A percentile compares a stretch with the other conserved stretches of the same genome.
Conservation (phyloP, 148 eudicot species). For the Salicornia ramosissima region DNA sequence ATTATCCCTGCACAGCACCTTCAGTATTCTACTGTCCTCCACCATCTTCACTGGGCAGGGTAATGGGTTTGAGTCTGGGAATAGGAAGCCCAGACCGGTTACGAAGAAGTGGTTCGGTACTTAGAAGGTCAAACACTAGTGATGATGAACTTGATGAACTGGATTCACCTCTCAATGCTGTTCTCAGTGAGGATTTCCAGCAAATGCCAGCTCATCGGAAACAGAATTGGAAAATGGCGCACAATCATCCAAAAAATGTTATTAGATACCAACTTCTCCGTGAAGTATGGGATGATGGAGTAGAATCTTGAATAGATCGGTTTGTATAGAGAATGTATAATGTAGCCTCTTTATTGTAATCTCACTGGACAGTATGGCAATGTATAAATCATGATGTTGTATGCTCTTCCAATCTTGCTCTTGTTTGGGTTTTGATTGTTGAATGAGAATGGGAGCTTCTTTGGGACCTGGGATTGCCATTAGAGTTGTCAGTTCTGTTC, state of each 20-base stretch:
- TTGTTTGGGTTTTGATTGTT: neutral
- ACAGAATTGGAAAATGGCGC: constrained; percentile 23
- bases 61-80: constrained; percentile 40
- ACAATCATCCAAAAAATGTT: constrained; percentile 25
- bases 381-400: neutral
- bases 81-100: constrained; percentile 36
- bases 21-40: constrained; percentile 57
- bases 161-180: constrained; percentile 55
- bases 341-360: neutral
- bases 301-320: constrained; percentile 10
- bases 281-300: constrained; percentile 44
- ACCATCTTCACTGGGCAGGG: constrained; percentile 39
- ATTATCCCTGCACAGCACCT: constrained; percentile 61
- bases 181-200: constrained; percentile 27
- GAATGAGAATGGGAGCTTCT: neutral
- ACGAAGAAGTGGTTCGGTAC: constrained; percentile 54
- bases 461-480: too few species aligned
- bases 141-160: constrained; percentile 85
- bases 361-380: neutral
- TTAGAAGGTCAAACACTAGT: constrained; percentile 77
- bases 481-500: too few species aligned
- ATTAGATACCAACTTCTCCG: constrained; percentile 73
- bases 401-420: neutral
- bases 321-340: constrained; percentile 7
- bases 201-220: constrained; percentile 28